Percentiles rank a stretch among this genome's conserved stretches.
Conservation (phyloP, 345 rosid genomes). For the Brassica napus region DNA sequence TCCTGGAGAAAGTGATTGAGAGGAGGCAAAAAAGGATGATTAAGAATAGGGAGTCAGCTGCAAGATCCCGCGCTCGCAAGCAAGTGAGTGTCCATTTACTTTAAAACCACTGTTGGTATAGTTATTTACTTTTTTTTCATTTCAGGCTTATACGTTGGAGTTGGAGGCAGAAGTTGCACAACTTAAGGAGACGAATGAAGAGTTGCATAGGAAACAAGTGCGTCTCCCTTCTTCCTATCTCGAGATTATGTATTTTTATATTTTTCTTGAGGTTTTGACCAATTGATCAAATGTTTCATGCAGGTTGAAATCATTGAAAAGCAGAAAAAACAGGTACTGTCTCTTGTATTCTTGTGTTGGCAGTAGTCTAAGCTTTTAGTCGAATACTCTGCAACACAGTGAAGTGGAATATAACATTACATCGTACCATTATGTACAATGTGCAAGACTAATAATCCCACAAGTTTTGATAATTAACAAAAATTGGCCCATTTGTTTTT, state of each 20-base stretch:
- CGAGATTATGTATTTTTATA: neutral
- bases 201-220: conserved; percentile 79
- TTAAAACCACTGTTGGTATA: neutral
- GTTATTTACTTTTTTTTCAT: conserved; percentile 11
- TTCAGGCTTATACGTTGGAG: conserved; percentile 90
- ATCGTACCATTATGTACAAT: neutral
- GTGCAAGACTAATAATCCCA: neutral
- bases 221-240: conserved; percentile 26
- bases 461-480: neutral
- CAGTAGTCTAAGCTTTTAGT: too few species aligned
- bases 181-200: conserved; percentile 74
- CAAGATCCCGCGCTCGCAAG: conserved; percentile 97
- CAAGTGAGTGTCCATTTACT: conserved; percentile 55
- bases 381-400: neutral
- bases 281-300: conserved; percentile 37
- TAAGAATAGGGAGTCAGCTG: conserved; percentile 96
- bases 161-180: conserved; percentile 90
- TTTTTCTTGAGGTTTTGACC: neutral
- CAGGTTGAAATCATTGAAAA: conserved; percentile 56
- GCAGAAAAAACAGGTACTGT: conserved; percentile 63
- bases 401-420: neutral
- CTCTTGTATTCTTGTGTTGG: neutral
- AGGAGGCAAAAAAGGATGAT: conserved; percentile 99
- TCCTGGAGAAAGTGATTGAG: conserved; percentile 91
- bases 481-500: conserved; percentile 5